phyloP scores from a whole-genome alignment of 176 grass and related monocot species.

The bread wheat (Triticum aestivum) region IWGSC_CS_RefSeq_v2.1 NC_057802.1:402501986-402502485 shows the following conservation, averaged over 20 bases:
- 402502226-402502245: conserved; percentile 59
- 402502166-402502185: conserved; percentile 92
- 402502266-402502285: not conserved
- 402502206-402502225: conserved; percentile 92
- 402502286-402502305: conserved; percentile 18
- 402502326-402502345: not conserved
- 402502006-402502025: conserved; percentile 42
- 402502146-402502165: conserved; percentile 91
- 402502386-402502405: not conserved
- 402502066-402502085: conserved; percentile 67
- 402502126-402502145: conserved; percentile 94
- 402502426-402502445: not conserved
- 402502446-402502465: conserved; percentile 12
- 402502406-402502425: not conserved
- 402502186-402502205: conserved; percentile 92
- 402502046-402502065: conserved; percentile 21
- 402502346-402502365: conserved; percentile 30
- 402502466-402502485: not conserved
- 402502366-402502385: conserved; percentile 7
- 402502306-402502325: not conserved
- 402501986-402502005: conserved; percentile 36
- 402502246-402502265: not conserved
- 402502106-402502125: conserved; percentile 97
- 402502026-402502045: conserved; percentile 42
- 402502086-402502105: conserved; percentile 98